Percentiles rank a stretch among this genome's conserved stretches.
phyloP scores from a whole-genome alignment of 2,329 filamentous ascomycete genomes.

The Fusarium graminum region DNA sequence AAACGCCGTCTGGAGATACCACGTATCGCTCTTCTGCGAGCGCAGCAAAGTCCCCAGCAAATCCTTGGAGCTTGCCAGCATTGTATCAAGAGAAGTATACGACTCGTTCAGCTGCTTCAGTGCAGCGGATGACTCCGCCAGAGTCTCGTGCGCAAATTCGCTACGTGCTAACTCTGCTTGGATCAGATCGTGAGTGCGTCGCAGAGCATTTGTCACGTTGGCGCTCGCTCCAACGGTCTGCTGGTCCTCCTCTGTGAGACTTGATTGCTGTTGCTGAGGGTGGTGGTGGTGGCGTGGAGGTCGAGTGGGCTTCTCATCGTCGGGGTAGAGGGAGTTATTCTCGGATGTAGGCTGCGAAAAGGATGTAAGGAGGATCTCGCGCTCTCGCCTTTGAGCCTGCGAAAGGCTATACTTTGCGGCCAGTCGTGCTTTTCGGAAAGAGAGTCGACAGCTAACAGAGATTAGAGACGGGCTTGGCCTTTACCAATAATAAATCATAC shows the following conservation, averaged over 20 bases:
- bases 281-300: conserved; percentile 44
- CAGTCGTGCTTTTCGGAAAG: conserved; percentile 86
- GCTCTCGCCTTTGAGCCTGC: conserved; percentile 79
- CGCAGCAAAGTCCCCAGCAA: conserved; percentile 83
- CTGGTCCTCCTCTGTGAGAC: conserved; percentile 74
- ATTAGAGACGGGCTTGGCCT: conserved; percentile 7
- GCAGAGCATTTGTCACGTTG: conserved; percentile 86
- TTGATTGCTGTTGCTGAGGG: conserved; percentile 52
- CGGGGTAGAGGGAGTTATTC: conserved; percentile 49
- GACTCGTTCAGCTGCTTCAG: conserved; percentile 84
- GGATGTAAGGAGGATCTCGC: conserved; percentile 78
- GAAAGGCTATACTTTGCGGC: conserved; percentile 81
- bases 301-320: conserved; percentile 46
- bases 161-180: conserved; percentile 86
- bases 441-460: conserved; percentile 66
- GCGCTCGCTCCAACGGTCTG: conserved; percentile 79
- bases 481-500: conserved; percentile 58
- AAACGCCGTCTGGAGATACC: conserved; percentile 93
- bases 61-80: conserved; percentile 79
- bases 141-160: conserved; percentile 89
- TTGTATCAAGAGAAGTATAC: conserved; percentile 82
- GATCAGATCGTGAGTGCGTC: conserved; percentile 89
- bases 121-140: conserved; percentile 85
- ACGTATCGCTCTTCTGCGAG: conserved; percentile 96
- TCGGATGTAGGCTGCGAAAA: conserved; percentile 63